Evolutionary conservation across 257 asterid species (phyloP).

Genomic region (Capsicum baccatum): DNA sequence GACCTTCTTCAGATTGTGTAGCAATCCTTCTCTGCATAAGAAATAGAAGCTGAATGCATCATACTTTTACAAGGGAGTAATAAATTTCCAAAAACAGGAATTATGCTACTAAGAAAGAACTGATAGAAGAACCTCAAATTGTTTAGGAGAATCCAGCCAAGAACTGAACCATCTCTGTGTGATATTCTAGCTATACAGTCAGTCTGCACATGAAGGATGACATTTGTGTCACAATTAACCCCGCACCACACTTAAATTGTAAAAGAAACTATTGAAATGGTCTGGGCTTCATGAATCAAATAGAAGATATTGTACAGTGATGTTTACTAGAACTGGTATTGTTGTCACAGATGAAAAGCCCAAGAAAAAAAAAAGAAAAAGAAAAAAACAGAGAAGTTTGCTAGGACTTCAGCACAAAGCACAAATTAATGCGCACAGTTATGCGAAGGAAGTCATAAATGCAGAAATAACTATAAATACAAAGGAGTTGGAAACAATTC

Average conservation of each 20-base stretch:
- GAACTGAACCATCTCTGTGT: slow-evolving; percentile 58
- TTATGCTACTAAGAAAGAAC: slow-evolving; percentile 20
- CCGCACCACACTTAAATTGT: neutral
- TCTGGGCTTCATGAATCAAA: slow-evolving; percentile 11
- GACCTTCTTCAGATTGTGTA: slow-evolving; percentile 62
- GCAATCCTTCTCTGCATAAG: slow-evolving; percentile 58
- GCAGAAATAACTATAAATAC: slow-evolving; percentile 11
- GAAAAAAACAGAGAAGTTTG: neutral
- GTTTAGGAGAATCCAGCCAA: slow-evolving; percentile 91
- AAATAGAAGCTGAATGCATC: slow-evolving; percentile 23
- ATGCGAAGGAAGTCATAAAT: neutral
- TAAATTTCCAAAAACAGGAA: neutral
- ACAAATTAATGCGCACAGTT: neutral
- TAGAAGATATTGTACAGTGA: neutral
- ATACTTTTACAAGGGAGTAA: neutral
- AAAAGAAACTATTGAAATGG: neutral
- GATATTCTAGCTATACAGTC: slow-evolving; percentile 97
- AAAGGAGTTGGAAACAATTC: slow-evolving; percentile 4
- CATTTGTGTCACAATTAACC: slow-evolving; percentile 7
- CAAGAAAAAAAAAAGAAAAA: neutral
- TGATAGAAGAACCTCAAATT: slow-evolving; percentile 59
- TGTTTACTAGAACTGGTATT: slow-evolving; percentile 8
- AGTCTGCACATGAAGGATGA: slow-evolving; percentile 52
- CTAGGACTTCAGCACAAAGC: neutral
- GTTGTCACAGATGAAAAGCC: neutral